phyloP scores from a whole-genome alignment of 2,329 filamentous ascomycete genomes.

The Scleromitrula shiraiana region DNA sequence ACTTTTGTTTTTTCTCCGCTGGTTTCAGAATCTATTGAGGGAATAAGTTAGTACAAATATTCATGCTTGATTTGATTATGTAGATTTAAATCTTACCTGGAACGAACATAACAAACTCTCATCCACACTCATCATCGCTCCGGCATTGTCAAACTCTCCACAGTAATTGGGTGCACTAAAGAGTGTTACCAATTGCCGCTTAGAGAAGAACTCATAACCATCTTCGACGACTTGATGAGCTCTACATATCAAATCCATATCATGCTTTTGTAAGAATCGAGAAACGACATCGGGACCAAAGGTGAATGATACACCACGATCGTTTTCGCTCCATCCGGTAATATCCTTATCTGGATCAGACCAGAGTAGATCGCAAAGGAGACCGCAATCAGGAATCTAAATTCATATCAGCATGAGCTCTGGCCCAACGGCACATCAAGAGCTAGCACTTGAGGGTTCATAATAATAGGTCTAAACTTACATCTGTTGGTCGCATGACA shows the following conservation, averaged over 20 bases:
- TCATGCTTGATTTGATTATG: not conserved
- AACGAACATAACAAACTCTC: slow-evolving; percentile 98
- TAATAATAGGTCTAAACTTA: slow-evolving; percentile 44
- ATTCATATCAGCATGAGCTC: slow-evolving; percentile 29
- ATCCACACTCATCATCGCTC: slow-evolving; percentile 99
- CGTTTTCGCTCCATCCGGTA: slow-evolving; percentile 98
- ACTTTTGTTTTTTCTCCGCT: slow-evolving; percentile 99
- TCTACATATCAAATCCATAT: slow-evolving; percentile 99
- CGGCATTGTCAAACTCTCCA: slow-evolving; percentile 98
- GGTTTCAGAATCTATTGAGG: slow-evolving; percentile 84
- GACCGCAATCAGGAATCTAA: slow-evolving; percentile 94
- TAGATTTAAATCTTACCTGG: slow-evolving; percentile 54
- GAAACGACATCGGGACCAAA: slow-evolving; percentile 97
- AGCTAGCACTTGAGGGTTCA: slow-evolving; percentile 21
- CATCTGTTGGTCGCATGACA: slow-evolving; percentile 97
- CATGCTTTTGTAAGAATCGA: slow-evolving; percentile 95
- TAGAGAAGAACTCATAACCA: slow-evolving; percentile 99
- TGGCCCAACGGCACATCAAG: slow-evolving; percentile 24
- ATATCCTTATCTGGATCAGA: slow-evolving; percentile 99
- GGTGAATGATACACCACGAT: slow-evolving; percentile 96
- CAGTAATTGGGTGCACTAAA: slow-evolving; percentile 99
- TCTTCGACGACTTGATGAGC: slow-evolving; percentile 98
- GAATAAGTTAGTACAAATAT: slow-evolving; percentile 12
- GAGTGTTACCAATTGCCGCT: slow-evolving; percentile 91
- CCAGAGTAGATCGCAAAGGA: slow-evolving; percentile 96